These are phyloP conservation scores for Fusarium incarnatum DNA, from an alignment of 2,329 filamentous ascomycete species.

Conservation along the genomic window DNA sequence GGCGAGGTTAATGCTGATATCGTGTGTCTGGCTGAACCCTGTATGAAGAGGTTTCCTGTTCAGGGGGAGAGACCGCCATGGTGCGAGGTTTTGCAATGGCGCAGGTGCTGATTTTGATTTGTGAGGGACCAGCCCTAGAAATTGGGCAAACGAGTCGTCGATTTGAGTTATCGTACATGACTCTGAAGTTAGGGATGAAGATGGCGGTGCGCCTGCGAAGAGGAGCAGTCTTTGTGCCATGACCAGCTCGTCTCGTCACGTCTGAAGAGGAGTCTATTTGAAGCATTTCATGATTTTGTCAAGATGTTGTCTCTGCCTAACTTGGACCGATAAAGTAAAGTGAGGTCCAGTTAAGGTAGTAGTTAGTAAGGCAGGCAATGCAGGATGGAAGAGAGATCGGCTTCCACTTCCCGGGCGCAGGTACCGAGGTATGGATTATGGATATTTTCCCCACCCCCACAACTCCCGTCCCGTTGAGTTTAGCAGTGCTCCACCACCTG, in stretches of 20 bases:
- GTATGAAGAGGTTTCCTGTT: slow-evolving; percentile 60
- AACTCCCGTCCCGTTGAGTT: slow-evolving; percentile 24
- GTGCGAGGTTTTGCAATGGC: slow-evolving; percentile 52
- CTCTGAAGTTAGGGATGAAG: slow-evolving; percentile 46
- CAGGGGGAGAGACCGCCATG: slow-evolving; percentile 68
- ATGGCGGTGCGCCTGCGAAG: slow-evolving; percentile 52
- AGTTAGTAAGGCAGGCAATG: not conserved
- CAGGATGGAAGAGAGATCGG: slow-evolving; percentile 14
- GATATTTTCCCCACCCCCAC: slow-evolving; percentile 28
- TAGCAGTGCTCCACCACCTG: not conserved
- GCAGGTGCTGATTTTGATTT: not conserved
- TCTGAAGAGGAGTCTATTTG: not conserved
- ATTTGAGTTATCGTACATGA: slow-evolving; percentile 49
- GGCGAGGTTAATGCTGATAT: slow-evolving; percentile 50
- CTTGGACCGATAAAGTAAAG: not conserved
- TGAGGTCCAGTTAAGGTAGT: slow-evolving; percentile 3
- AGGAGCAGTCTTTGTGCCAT: slow-evolving; percentile 54
- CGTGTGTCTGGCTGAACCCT: slow-evolving; percentile 64
- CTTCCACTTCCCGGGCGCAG: slow-evolving; percentile 32
- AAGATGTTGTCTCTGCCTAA: not conserved
- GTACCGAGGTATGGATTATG: slow-evolving; percentile 37
- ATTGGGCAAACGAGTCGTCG: slow-evolving; percentile 41
- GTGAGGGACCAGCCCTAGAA: slow-evolving; percentile 41
- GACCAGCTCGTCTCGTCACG: not conserved
- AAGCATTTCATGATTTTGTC: slow-evolving; percentile 4